These are phyloP conservation scores for Fusarium multiceps DNA, from an alignment of 2,329 filamentous ascomycete genomes.

Conservation along the genomic window DNA sequence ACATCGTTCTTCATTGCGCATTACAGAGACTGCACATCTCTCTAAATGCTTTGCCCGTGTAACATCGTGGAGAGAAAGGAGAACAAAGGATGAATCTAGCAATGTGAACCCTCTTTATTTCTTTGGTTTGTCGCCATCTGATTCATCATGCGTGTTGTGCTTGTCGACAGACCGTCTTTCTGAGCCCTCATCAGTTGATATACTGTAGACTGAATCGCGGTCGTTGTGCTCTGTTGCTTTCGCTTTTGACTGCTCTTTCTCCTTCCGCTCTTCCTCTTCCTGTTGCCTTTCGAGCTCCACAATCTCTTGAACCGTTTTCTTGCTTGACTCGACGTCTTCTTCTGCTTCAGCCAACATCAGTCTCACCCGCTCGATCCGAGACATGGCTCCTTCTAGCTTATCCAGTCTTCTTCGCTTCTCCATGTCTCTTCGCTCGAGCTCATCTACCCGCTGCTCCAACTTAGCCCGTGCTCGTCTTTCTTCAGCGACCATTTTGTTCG, in stretches of 20 bases:
- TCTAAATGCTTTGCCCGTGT: background rate
- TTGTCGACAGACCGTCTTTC: constrained; percentile 13
- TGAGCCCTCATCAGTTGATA: background rate
- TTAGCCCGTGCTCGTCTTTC: constrained; percentile 77
- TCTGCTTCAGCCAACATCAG: constrained; percentile 62
- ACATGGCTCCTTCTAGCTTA: constrained; percentile 75
- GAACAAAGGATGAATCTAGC: background rate
- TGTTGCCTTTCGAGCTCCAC: constrained; percentile 35
- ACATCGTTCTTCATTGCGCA: constrained; percentile 20
- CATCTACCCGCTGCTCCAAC: constrained; percentile 75
- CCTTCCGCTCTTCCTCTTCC: constrained; percentile 30
- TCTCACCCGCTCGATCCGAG: constrained; percentile 76
- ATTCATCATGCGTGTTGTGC: background rate
- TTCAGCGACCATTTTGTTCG: constrained; percentile 86
- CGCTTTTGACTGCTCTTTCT: constrained; percentile 14
- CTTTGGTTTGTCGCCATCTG: background rate
- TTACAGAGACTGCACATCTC: background rate
- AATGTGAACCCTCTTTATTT: background rate
- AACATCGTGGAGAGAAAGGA: background rate
- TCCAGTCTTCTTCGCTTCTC: constrained; percentile 78
- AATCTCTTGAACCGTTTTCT: constrained; percentile 32
- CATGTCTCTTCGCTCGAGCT: constrained; percentile 75
- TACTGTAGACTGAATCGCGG: constrained; percentile 8
- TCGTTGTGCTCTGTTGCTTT: background rate
- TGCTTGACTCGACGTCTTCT: constrained; percentile 37